A percentile compares a stretch with the other conserved stretches of the same genome.
Conservation (phyloP, 2,329 filamentous ascomycete genomes). For the Xylariaceae sp. region DNA sequence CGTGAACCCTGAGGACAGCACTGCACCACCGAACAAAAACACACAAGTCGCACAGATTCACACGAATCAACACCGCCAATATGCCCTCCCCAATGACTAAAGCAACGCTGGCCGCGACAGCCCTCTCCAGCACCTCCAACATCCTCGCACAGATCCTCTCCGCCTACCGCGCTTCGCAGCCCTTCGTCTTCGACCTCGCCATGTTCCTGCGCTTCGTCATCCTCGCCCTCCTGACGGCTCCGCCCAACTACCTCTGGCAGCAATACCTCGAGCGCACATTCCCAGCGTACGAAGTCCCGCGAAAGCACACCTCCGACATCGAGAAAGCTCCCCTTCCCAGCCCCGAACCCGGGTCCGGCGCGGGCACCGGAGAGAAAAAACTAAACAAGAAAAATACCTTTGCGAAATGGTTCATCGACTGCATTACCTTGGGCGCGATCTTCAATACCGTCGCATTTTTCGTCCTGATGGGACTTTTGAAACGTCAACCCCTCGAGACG, state of each 20-base stretch:
- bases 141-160: conserved; percentile 50
- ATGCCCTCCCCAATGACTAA: conserved; percentile 48
- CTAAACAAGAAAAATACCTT: conserved; percentile 41
- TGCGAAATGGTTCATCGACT: conserved; percentile 47
- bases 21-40: too few species aligned
- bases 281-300: conserved; percentile 38
- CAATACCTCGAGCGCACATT: conserved; percentile 49
- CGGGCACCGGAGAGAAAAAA: conserved; percentile 26
- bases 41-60: too few species aligned
- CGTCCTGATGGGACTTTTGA: conserved; percentile 44
- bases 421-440: conserved; percentile 43
- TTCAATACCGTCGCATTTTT: conserved; percentile 44
- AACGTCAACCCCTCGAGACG: conserved; percentile 34
- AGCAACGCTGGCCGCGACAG: conserved; percentile 49
- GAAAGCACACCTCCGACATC: conserved; percentile 17
- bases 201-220: conserved; percentile 51
- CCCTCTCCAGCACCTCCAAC: conserved; percentile 49
- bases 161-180: conserved; percentile 39
- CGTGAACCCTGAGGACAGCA: too few species aligned
- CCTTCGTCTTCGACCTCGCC: conserved; percentile 42
- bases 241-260: conserved; percentile 56
- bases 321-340: conserved; percentile 21
- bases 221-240: conserved; percentile 48
- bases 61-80: not conserved
- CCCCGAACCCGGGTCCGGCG: not conserved